Conservation (phyloP, 2,329 filamentous ascomycete genomes). For the Bretziella fagacearum region DNA sequence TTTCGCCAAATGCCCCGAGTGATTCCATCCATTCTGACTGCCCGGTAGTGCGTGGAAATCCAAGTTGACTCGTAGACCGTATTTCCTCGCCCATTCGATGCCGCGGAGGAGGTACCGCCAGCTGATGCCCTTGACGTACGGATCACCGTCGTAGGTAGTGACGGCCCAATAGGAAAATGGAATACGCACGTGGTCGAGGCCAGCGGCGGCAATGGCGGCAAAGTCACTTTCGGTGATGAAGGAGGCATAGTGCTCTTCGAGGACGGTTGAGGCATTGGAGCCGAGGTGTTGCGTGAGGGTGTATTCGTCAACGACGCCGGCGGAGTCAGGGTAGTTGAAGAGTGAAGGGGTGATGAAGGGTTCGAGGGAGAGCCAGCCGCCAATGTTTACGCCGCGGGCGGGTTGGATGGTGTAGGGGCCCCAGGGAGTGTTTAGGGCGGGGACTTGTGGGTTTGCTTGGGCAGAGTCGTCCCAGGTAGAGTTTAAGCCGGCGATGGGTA, state of each 20-base stretch:
- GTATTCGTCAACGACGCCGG: conserved; percentile 31
- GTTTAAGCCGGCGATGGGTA: conserved; percentile 54
- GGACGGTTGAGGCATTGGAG: conserved; percentile 25
- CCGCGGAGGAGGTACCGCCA: conserved; percentile 35
- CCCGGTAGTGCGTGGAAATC: conserved; percentile 41
- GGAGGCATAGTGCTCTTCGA: conserved; percentile 33
- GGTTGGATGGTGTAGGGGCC: conserved; percentile 45
- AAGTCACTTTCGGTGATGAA: conserved; percentile 36
- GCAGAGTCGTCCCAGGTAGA: conserved; percentile 51
- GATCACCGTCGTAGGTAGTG: conserved; percentile 28
- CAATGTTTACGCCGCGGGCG: conserved; percentile 53
- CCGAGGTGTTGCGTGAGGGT: conserved; percentile 34
- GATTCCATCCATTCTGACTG: conserved; percentile 45
- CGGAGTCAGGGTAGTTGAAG: conserved; percentile 33
- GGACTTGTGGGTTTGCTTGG: conserved; percentile 46
- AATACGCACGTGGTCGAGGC: conserved; percentile 42
- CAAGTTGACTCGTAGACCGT: conserved; percentile 38
- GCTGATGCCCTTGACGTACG: conserved; percentile 27
- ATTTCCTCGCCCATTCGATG: conserved; percentile 36
- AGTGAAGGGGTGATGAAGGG: conserved; percentile 62
- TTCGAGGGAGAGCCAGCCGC: conserved; percentile 57
- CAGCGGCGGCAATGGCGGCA: conserved; percentile 35
- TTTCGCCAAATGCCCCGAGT: conserved; percentile 34
- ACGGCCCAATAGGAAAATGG: conserved; percentile 45
- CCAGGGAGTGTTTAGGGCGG: conserved; percentile 43